Percentiles rank a stretch among this genome's conserved stretches.
These are phyloP conservation scores for Elsinoe arachidis DNA, from an alignment of 2,329 filamentous ascomycete species.

Conservation along the genomic window DNA sequence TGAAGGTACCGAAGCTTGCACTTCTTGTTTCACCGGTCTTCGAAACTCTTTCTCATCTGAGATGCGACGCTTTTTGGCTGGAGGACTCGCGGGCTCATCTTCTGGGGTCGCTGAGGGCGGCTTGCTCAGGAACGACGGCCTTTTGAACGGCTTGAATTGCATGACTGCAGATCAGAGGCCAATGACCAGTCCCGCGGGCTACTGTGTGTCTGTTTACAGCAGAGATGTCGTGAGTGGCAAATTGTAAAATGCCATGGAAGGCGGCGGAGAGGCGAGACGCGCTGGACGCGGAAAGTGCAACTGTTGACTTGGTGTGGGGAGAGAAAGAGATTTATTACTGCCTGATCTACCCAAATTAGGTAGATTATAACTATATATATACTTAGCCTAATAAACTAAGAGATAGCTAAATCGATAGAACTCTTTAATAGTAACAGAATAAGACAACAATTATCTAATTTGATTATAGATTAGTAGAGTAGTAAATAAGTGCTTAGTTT, in stretches of 20 bases:
- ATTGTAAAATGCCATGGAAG: not conserved
- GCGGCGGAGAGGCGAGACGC: not conserved
- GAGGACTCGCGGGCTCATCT: not conserved
- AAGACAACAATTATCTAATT: no score
- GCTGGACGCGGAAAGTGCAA: not conserved
- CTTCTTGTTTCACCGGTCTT: not conserved
- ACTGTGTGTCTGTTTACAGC: not conserved
- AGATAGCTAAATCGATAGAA: no score
- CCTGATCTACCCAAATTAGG: no score
- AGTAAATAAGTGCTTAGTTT: no score
- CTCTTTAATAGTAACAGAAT: no score
- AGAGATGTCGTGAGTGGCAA: constrained; percentile 15
- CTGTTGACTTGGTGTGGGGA: no score
- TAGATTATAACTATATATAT: no score
- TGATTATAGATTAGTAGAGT: no score
- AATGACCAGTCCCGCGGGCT: no score
- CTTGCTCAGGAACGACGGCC: constrained; percentile 9
- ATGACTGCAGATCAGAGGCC: not conserved
- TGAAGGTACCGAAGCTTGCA: not conserved
- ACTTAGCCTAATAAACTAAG: no score
- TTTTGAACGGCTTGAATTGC: constrained; percentile 13
- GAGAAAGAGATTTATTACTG: no score
- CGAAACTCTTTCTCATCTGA: constrained; percentile 1
- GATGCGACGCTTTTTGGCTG: constrained; percentile 2
- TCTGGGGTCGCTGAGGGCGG: not conserved